Evolutionary conservation across 805 yeast genomes (phyloP), one percentile per base, ranked within the genome.

Genomic region (Danielozyma ontarioensis): DNA sequence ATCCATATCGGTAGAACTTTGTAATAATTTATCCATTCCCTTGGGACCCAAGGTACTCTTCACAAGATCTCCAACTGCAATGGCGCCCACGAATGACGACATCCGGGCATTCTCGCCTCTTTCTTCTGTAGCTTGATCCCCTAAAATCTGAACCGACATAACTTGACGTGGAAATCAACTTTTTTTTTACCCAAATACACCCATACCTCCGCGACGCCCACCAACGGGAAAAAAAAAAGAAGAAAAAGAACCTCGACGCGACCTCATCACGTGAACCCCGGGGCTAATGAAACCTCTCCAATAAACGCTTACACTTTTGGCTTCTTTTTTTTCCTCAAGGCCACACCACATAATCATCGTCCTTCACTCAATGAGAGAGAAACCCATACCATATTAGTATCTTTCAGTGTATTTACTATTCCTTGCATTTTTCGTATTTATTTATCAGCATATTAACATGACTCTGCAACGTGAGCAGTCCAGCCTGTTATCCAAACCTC

Each of bases 21-120:
- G 96, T 41, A 93, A 68, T 42, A 93, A 68, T 59, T 93, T 93
- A 61, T 93, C 99, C 97, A 93, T 90, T 42, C 99, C 99, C 56
- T 93, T 90, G 41, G 99, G 99, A 12, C 99, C 99, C 44, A 93
- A 68, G 3, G 98, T 84, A 19, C 88, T 70, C 61, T 90, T 90
- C 29, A 90, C 98, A 40, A 93, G 72, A 60, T 93, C 98, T 33
- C 98, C 99, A 23, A 93, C 98, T 26, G 98, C 99, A 55, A 93
- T 90, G 45, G 98, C 98, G 31, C 98, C 98, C 8, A 93, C 95
- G 60, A 93, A 93, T 2, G 98, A 87, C 5, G 96, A 85, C 68
- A 90, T 71, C 69, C 98, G 88, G 34, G 98, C 98, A 63, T 90
- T 89, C 62, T 93, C 98, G 28, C 93, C 98, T 53, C 97, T 78